Evolutionary conservation across 352 stramenopile species (phyloP).

Genomic region (Pythium myriotylum): DNA sequence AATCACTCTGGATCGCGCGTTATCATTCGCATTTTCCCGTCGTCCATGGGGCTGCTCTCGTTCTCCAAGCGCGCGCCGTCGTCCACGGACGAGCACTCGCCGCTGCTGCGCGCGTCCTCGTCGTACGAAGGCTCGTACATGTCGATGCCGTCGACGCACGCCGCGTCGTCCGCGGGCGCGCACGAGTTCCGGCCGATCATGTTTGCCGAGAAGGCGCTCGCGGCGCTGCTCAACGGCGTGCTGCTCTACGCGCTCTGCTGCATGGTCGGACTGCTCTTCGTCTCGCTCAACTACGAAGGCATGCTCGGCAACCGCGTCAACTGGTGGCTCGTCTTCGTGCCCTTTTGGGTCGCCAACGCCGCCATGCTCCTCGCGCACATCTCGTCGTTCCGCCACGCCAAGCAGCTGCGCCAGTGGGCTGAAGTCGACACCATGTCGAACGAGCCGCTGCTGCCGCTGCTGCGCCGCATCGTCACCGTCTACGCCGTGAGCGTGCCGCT

Average conservation of each 20-base stretch:
- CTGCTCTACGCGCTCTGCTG: conserved; percentile 80
- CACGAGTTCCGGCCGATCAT: conserved; percentile 78
- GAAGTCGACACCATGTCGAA: conserved; percentile 83
- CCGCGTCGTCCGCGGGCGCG: conserved; percentile 29
- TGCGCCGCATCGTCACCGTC: conserved; percentile 74
- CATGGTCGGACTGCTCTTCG: conserved; percentile 64
- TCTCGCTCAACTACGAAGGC: conserved; percentile 81
- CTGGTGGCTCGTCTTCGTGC: conserved; percentile 82
- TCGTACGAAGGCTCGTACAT: conserved; percentile 78
- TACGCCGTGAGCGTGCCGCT: conserved; percentile 78
- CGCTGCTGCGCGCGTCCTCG: conserved; percentile 60
- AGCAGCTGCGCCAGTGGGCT: conserved; percentile 70
- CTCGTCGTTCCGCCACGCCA: conserved; percentile 62
- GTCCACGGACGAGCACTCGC: conserved; percentile 53
- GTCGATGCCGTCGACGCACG: conserved; percentile 47
- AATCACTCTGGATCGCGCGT: not conserved
- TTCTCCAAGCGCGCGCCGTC: not conserved
- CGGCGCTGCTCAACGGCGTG: conserved; percentile 71
- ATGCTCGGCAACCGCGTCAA: conserved; percentile 62
- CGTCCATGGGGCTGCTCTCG: too few species aligned
- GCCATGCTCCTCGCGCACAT: conserved; percentile 64
- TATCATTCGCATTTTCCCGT: too few species aligned
- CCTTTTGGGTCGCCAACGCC: conserved; percentile 81
- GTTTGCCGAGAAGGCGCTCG: conserved; percentile 77
- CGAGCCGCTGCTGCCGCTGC: conserved; percentile 74